Base-by-base conservation (phyloP, 768 basidiomycete genomes). In the Leccinum disarticulatum region DNA sequence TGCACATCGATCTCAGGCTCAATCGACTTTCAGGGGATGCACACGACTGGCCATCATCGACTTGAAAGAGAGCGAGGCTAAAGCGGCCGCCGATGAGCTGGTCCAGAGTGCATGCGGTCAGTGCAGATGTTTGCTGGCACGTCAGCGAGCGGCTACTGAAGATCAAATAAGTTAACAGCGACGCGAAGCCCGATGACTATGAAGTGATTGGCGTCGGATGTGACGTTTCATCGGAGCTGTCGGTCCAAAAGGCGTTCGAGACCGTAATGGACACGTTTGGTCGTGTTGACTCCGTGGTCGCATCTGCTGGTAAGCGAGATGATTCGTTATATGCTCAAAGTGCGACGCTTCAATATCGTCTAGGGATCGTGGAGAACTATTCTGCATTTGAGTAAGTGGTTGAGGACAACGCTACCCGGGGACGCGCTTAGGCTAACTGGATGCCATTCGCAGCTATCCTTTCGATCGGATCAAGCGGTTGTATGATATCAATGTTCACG, bases 401-500 rank as follows among this genome's bases (percentile, higher is more conserved):
- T 30, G 28, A 8, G 30, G 31, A 30, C 25, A 15, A n/a, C 13
- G 19, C 43, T 4, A 7, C 54, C 52, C 22, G 22, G 28, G 49
- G 43, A 11, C n/a, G 27, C n/a, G 30, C 22, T 50, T 30, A 54
- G 22, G 55, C 71, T 69, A 36, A 66, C 3, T 7, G 17, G 15
- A 17, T 25, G 22, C 43, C 27, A 19, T 54, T 50, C n/a, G 43
- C 52, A 91, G 90, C 50, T 94, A 98, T 77, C 95, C 95, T 3
- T 84, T 87, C 55, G 89, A 93, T 62, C 87, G 90, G 54, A 85
- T 93, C 67, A 88, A 87, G 72, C 84, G 86, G 57, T 77, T 98
- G 57, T 91, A 89, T 70, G 93, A 94, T 68, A 85, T 98, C 79
- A 98, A 98, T 69, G 91, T 98, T 47, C 92, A 97, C 71, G 95